These are phyloP conservation scores for Erodium moschatum DNA, from an alignment of 441 rosid genomes.

Conservation along the genomic window DNA sequence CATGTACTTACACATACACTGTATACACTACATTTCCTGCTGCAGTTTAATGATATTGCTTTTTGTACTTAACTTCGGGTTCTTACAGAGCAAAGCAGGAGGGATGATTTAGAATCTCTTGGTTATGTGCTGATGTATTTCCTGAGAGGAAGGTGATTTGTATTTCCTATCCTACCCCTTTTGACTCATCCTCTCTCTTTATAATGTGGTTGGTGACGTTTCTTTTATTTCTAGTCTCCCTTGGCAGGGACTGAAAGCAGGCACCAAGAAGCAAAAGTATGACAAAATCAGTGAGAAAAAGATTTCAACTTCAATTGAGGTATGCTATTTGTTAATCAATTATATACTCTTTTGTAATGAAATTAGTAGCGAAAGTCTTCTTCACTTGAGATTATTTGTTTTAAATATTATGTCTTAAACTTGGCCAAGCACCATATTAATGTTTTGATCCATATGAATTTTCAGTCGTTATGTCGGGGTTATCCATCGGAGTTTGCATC, in stretches of 20 bases:
- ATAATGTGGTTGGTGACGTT: conserved; percentile 8
- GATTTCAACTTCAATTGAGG: conserved; percentile 85
- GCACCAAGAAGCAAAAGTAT: conserved; percentile 83
- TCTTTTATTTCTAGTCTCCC: conserved; percentile 53
- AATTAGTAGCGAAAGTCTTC: too few relatives aligned
- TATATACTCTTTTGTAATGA: neutral
- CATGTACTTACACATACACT: neutral
- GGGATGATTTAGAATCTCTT: conserved; percentile 55
- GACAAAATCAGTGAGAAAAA: conserved; percentile 85
- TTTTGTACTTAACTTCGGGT: neutral
- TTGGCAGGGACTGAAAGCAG: conserved; percentile 93
- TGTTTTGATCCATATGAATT: neutral
- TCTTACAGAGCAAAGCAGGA: neutral
- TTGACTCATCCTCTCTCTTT: conserved; percentile 17
- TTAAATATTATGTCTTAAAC: neutral
- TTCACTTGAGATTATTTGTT: neutral
- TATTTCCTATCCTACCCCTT: conserved; percentile 8
- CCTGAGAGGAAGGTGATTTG: conserved; percentile 58
- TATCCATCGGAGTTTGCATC: conserved; percentile 97
- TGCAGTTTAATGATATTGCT: neutral
- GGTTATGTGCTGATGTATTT: conserved; percentile 85
- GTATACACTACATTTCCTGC: neutral
- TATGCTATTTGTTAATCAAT: conserved; percentile 17
- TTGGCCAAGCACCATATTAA: neutral
- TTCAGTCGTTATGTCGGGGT: conserved; percentile 80